Evolutionary conservation across 306 rosid species (phyloP).

Genomic region (Notholithocarpus densiflorus): DNA sequence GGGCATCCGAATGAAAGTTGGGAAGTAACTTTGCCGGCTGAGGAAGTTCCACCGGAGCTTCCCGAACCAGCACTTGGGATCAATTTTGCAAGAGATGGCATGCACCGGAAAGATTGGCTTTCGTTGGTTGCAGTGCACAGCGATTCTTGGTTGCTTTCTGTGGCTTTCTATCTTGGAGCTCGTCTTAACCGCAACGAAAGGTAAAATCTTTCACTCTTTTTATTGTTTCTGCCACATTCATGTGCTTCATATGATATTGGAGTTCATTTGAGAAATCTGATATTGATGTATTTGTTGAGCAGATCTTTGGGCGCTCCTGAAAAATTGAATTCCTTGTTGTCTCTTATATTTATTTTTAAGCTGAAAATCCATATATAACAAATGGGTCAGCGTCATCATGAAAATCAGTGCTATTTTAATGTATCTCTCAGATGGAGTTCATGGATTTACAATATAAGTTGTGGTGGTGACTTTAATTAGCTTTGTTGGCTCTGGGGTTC

Average conservation of each 20-base stretch:
- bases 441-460: not conserved
- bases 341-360: not conserved
- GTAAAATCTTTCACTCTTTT: conserved; percentile 29
- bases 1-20: conserved; percentile 83
- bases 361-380: not conserved
- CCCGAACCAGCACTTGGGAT: conserved; percentile 99
- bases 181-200: conserved; percentile 89
- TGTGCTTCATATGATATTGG: not conserved
- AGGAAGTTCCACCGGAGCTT: conserved; percentile 96
- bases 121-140: conserved; percentile 93
- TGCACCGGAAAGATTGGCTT: conserved; percentile 93
- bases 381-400: not conserved
- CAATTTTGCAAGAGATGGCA: conserved; percentile 96
- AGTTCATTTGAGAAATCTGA: conserved; percentile 1
- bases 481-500: not conserved
- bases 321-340: not conserved
- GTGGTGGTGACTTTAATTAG: not conserved
- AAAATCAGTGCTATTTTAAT: not conserved
- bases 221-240: not conserved
- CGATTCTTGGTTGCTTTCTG: conserved; percentile 96
- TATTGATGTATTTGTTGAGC: conserved; percentile 1
- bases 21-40: conserved; percentile 95
- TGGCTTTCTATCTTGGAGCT: conserved; percentile 89
- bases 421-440: not conserved
- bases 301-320: not conserved